These are phyloP conservation scores for Ceratocystis cubensis DNA, from an alignment of 2,329 filamentous ascomycete genomes.

Conservation along the genomic window DNA sequence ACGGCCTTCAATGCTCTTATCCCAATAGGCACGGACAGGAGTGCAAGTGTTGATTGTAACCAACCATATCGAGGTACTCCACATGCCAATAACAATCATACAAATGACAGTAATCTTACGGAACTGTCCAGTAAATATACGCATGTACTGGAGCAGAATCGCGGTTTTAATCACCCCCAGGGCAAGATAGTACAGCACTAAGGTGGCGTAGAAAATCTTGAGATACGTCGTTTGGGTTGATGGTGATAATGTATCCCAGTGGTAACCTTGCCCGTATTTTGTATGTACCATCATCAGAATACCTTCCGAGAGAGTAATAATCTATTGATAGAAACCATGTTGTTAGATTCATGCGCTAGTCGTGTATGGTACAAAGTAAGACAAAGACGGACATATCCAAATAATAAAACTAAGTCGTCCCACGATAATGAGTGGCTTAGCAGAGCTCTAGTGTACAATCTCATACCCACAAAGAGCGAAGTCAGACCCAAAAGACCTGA, in stretches of 20 bases:
- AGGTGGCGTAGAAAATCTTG: constrained; percentile 24
- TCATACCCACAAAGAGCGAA: constrained; percentile 16
- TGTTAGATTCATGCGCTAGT: not conserved
- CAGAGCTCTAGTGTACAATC: constrained; percentile 17
- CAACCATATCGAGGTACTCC: constrained; percentile 20
- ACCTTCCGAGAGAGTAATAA: constrained; percentile 15
- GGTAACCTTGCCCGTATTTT: constrained; percentile 17
- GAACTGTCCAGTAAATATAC: constrained; percentile 22
- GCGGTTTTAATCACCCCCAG: constrained; percentile 24
- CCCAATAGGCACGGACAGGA: constrained; percentile 22
- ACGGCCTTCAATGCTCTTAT: constrained; percentile 16
- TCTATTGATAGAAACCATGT: not conserved
- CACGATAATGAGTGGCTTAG: constrained; percentile 15
- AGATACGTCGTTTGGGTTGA: constrained; percentile 12
- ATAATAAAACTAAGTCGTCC: constrained; percentile 11
- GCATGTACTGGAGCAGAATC: constrained; percentile 26
- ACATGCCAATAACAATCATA: constrained; percentile 19
- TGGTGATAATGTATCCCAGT: constrained; percentile 15
- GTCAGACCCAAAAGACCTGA: constrained; percentile 4
- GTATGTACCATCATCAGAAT: constrained; percentile 19
- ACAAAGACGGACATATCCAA: constrained; percentile 15
- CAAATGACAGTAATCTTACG: constrained; percentile 21
- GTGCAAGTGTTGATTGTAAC: constrained; percentile 21
- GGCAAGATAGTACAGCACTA: constrained; percentile 24
- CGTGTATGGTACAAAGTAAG: not conserved